Conservation (phyloP, 768 basidiomycete species). For the Pleurotus pulmonarius region DNA sequence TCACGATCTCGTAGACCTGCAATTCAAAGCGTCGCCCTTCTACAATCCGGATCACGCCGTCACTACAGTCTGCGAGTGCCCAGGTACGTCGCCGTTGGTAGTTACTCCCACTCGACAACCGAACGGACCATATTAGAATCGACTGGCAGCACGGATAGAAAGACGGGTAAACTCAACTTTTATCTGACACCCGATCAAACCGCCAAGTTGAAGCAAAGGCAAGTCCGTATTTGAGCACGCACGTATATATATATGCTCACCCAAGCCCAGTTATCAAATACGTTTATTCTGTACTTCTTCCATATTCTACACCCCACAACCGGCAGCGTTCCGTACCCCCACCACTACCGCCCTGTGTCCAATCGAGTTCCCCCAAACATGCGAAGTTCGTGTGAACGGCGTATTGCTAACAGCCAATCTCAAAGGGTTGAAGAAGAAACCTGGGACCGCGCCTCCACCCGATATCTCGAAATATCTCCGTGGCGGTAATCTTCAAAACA, state of each 20-base stretch:
- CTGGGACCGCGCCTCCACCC: conserved; percentile 90
- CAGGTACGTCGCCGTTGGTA: conserved; percentile 44
- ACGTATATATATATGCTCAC: conserved; percentile 4
- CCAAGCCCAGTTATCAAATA: conserved; percentile 71
- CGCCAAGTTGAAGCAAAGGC: conserved; percentile 58
- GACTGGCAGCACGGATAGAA: conserved; percentile 71
- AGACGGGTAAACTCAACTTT: conserved; percentile 58
- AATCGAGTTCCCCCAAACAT: conserved; percentile 88
- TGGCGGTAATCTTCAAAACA: conserved; percentile 39
- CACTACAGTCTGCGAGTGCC: conserved; percentile 68
- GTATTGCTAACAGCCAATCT: conserved; percentile 67
- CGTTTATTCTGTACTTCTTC: conserved; percentile 89
- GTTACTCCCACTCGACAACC: too few relatives aligned
- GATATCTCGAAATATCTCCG: conserved; percentile 49
- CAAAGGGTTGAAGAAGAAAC: conserved; percentile 93
- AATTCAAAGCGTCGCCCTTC: conserved; percentile 81
- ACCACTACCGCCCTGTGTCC: conserved; percentile 51
- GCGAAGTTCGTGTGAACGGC: conserved; percentile 85
- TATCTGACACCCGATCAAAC: conserved; percentile 64
- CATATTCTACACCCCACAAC: conserved; percentile 54
- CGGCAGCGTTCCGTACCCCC: conserved; percentile 47
- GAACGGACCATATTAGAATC: conserved; percentile 49
- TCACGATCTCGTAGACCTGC: conserved; percentile 46
- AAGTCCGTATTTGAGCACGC: conserved; percentile 17
- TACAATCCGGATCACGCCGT: conserved; percentile 64